Conservation (phyloP, 768 basidiomycete species). For the Rhizopogon rudus region DNA sequence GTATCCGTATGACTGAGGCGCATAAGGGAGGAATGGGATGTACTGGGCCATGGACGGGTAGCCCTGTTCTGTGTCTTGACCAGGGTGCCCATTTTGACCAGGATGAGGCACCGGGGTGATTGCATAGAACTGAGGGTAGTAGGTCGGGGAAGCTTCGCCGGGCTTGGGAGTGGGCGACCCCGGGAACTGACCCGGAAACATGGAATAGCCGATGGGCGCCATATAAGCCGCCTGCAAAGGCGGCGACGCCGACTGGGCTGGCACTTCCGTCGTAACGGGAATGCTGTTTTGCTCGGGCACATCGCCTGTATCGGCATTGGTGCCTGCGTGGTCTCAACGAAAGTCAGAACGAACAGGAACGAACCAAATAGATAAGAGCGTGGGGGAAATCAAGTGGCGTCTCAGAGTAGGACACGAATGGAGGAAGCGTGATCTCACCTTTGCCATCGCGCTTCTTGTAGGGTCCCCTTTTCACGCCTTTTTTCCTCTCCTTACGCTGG, state of each 20-base stretch:
- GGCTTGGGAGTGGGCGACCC: constrained; percentile 44
- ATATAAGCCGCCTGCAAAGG: constrained; percentile 47
- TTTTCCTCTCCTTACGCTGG: constrained; percentile 88
- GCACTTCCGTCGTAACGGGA: constrained; percentile 37
- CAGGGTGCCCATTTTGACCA: constrained; percentile 30
- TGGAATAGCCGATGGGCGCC: constrained; percentile 45
- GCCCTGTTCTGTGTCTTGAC: constrained; percentile 37
- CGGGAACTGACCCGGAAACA: constrained; percentile 55
- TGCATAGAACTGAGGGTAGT: constrained; percentile 43
- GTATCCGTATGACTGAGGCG: constrained; percentile 44
- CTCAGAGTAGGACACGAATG: constrained; percentile 12
- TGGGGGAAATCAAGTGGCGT: not conserved
- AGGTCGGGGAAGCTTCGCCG: constrained; percentile 40
- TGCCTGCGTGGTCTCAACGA: constrained; percentile 55
- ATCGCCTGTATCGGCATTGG: constrained; percentile 42
- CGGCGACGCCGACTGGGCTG: constrained; percentile 40
- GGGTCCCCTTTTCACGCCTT: constrained; percentile 81
- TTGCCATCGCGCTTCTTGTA: constrained; percentile 96
- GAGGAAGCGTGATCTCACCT: constrained; percentile 43
- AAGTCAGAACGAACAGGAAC: constrained; percentile 34
- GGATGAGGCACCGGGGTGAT: constrained; percentile 40
- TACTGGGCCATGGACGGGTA: constrained; percentile 38
- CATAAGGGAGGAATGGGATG: constrained; percentile 44
- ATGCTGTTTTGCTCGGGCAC: constrained; percentile 38
- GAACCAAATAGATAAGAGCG: constrained; percentile 1